phyloP scores from a whole-genome alignment of 768 basidiomycete genomes.

The Epithele typhae region DNA sequence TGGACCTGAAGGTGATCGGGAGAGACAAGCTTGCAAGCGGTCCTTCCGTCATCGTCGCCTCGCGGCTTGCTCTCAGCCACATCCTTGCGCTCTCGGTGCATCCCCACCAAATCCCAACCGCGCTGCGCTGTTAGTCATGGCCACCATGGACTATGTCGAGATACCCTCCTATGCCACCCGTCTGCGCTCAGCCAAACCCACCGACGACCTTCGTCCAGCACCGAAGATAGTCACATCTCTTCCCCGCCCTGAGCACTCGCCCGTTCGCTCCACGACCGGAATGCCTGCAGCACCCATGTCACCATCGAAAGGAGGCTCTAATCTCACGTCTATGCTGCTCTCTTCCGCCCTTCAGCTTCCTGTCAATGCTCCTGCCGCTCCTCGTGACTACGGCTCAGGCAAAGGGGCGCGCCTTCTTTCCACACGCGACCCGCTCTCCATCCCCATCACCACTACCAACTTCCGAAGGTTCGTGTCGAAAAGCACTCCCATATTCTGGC shows the following conservation, averaged over 20 bases:
- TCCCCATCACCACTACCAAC: conserved; percentile 74
- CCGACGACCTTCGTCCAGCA: conserved; percentile 17
- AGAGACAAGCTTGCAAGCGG: too few species aligned
- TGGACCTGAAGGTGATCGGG: too few species aligned
- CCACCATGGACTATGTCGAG: conserved; percentile 46
- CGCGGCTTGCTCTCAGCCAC: too few species aligned
- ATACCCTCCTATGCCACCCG: conserved; percentile 37
- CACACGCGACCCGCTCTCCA: conserved; percentile 64
- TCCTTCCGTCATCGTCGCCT: too few species aligned
- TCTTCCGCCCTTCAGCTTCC: conserved; percentile 17
- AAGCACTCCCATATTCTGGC: conserved; percentile 81
- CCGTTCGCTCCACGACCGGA: conserved; percentile 6
- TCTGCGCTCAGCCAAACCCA: conserved; percentile 24
- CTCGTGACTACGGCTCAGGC: conserved; percentile 9
- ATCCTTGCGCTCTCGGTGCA: too few species aligned
- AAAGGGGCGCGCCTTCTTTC: conserved; percentile 42
- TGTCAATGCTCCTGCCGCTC: conserved; percentile 16
- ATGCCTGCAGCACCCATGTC: conserved; percentile 17
- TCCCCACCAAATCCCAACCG: too few species aligned
- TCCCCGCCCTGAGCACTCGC: conserved; percentile 20
- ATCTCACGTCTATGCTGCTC: conserved; percentile 28
- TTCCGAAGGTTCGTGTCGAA: conserved; percentile 77
- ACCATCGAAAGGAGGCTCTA: conserved; percentile 30
- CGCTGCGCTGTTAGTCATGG: too few species aligned
- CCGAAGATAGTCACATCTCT: conserved; percentile 23